phyloP scores from a whole-genome alignment of 169 alveolate species.

The Eimeria tenella region DNA sequence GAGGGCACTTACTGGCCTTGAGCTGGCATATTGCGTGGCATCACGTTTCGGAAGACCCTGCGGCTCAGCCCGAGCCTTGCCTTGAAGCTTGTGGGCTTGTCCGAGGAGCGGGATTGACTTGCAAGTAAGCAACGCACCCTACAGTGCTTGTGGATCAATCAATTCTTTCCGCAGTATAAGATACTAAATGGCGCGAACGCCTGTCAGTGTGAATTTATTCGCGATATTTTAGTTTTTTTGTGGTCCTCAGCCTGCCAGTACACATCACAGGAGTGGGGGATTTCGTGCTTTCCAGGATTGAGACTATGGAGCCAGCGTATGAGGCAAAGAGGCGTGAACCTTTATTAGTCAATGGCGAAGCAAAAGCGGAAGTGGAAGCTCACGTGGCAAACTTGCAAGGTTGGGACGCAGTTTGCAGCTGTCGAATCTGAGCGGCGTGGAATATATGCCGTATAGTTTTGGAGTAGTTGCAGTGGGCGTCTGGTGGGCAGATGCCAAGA shows the following conservation, averaged over 20 bases:
- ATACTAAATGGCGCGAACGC: neutral
- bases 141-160: neutral
- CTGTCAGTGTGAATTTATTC: neutral
- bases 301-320: slow-evolving; percentile 22
- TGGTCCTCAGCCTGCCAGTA: slow-evolving; percentile 70
- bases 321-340: neutral
- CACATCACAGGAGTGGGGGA: slow-evolving; percentile 83
- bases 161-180: too few relatives aligned
- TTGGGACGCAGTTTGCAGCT: neutral
- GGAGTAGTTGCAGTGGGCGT: too few relatives aligned
- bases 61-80: slow-evolving; percentile 59
- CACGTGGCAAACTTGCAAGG: slow-evolving; percentile 11
- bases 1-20: slow-evolving; percentile 74
- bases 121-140: slow-evolving; percentile 66
- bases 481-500: too few relatives aligned
- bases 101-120: slow-evolving; percentile 76
- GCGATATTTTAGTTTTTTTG: too few relatives aligned
- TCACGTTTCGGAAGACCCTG: neutral
- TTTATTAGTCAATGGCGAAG: neutral
- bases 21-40: slow-evolving; percentile 69
- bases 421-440: too few relatives aligned
- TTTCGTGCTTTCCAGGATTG: slow-evolving; percentile 72
- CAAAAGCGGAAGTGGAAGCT: neutral
- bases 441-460: too few relatives aligned
- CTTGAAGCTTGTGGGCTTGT: slow-evolving; percentile 75